These are phyloP conservation scores for Xanthoconium stramineum DNA, from an alignment of 768 basidiomycete genomes.

Conservation along the genomic window DNA sequence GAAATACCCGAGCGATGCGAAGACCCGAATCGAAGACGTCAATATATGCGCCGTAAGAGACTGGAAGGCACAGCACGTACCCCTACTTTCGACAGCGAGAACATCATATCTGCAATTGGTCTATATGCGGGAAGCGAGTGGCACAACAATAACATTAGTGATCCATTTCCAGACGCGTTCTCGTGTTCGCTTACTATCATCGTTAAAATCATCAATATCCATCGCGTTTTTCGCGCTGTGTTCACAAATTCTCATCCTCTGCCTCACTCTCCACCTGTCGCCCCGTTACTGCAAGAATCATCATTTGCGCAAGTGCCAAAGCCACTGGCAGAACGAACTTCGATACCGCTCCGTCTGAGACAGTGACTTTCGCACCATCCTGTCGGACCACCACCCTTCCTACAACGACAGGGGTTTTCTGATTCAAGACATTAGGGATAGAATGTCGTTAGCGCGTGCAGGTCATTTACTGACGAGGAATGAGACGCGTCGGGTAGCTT, in stretches of 20 bases:
- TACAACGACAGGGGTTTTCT: slow-evolving; percentile 67
- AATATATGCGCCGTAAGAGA: slow-evolving; percentile 4
- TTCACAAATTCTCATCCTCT: slow-evolving; percentile 30
- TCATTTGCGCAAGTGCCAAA: slow-evolving; percentile 59
- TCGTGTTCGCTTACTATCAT: slow-evolving; percentile 35
- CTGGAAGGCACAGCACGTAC: slow-evolving; percentile 37
- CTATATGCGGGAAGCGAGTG: slow-evolving; percentile 75
- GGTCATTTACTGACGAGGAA: slow-evolving; percentile 87
- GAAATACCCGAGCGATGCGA: background rate
- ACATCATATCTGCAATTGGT: slow-evolving; percentile 70
- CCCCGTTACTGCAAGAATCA: slow-evolving; percentile 56
- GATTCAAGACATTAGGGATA: slow-evolving; percentile 47
- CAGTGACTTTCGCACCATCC: slow-evolving; percentile 35
- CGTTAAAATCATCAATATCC: slow-evolving; percentile 86
- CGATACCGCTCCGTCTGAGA: slow-evolving; percentile 69
- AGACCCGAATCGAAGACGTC: slow-evolving; percentile 2
- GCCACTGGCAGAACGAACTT: slow-evolving; percentile 56
- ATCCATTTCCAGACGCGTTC: background rate
- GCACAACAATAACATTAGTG: slow-evolving; percentile 49
- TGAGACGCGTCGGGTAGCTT: slow-evolving; percentile 68
- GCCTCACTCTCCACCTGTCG: slow-evolving; percentile 45
- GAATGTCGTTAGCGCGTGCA: slow-evolving; percentile 65
- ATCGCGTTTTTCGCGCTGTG: slow-evolving; percentile 44
- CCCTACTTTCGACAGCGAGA: slow-evolving; percentile 68
- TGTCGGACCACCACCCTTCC: slow-evolving; percentile 74